phyloP scores from a whole-genome alignment of 345 rosid genomes.

The Salix dunnii region DNA sequence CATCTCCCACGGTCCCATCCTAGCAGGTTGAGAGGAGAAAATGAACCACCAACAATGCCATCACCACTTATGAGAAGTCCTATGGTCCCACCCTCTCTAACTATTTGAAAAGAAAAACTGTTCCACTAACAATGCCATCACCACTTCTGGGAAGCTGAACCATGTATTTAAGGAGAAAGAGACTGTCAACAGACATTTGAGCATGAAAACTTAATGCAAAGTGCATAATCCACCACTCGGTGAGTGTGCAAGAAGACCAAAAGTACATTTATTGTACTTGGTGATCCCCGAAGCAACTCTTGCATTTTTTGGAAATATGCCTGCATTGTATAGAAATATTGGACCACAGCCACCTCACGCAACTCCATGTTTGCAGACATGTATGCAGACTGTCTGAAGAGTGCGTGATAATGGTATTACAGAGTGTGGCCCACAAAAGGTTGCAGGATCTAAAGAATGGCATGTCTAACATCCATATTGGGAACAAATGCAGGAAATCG shows the following conservation, averaged over 20 bases:
- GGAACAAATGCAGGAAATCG: too few species aligned
- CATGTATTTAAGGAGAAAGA: neutral
- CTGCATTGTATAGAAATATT: neutral
- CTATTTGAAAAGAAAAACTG: neutral
- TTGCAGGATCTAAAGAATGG: neutral
- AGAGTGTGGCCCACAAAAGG: neutral
- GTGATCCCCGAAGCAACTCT: neutral
- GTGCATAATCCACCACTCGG: neutral
- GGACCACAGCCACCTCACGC: neutral
- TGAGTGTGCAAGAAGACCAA: neutral
- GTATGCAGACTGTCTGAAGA: neutral
- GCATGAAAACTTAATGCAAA: neutral
- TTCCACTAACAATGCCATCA: neutral
- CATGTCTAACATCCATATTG: neutral
- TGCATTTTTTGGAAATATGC: neutral
- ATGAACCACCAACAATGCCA: neutral
- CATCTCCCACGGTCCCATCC: neutral
- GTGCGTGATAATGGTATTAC: neutral
- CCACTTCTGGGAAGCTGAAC: neutral
- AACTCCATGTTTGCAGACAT: neutral
- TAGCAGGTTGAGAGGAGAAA: neutral
- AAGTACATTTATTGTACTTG: neutral
- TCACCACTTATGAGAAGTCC: neutral
- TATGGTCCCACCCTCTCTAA: neutral
- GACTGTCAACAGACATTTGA: neutral